Base-by-base conservation (phyloP, 1,139 yeast genomes). In the Arxiozyma telluris region DNA sequence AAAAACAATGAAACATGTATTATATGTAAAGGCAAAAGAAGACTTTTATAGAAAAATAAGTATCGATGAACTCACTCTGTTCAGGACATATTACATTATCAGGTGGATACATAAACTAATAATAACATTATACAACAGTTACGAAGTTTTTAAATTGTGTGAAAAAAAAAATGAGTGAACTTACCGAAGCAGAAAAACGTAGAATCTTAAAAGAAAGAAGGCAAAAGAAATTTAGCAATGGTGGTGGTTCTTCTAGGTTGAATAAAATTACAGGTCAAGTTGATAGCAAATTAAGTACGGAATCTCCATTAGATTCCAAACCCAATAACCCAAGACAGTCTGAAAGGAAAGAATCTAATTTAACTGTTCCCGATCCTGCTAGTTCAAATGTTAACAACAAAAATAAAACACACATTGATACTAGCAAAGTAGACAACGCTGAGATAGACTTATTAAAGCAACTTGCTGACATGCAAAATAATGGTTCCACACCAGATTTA, bases 151-250 rank as follows among this genome's bases (percentile, higher is more conserved):
- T 34, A 15, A 34, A 15, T 11, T 15, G n/a, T 15, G 11, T 6
- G 22, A 44, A 23, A 43, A 4, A 43, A 4, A 8, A 34, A 20
- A 64, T 67, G 67, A 61, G 66, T 57, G 71, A 68, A 51, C 51
- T 78, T 52, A 67, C 78, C 38, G 85, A 83, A 5, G 84, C 82
- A 47, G 91, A 85, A 62, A 83, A 81, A 70, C 79, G 83, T 61
- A 73, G 75, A 55, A 62, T 82, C 34, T 70, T 84, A 44, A 76
- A 90, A 57, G 90, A 85, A 64, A 77, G 89, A 64, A 76, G 91
- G 61, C 84, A 82, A 51, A 85, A 87, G 59, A 84, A 83, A 67
- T 77, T 85, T 75, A 74, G 76, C 53, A 74, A 78, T 57, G 84
- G 86, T 3, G 76, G 77, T 50, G 85, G 83, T 23, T 65, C 79